These are phyloP conservation scores for Eutrema heterophyllum DNA, from an alignment of 345 rosid genomes.

Conservation along the genomic window DNA sequence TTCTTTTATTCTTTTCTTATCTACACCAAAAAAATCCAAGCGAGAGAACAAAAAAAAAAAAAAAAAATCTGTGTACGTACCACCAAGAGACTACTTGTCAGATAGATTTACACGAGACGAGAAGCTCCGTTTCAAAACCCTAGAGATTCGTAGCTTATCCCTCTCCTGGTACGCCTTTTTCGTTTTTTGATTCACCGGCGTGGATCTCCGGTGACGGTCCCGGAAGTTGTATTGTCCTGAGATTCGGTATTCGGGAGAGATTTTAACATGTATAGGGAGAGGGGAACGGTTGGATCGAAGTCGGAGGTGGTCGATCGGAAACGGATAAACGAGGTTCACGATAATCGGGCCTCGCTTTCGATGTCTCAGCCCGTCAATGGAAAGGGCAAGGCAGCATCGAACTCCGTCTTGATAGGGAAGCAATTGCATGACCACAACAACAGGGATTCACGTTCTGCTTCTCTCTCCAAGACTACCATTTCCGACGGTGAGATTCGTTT, in stretches of 20 bases:
- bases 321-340: constrained; percentile 71
- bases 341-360: constrained; percentile 65
- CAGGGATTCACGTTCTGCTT: constrained; percentile 47
- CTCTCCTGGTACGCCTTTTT: neutral
- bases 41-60: constrained; percentile 3
- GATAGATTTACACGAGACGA: constrained; percentile 9
- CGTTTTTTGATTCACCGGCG: constrained; percentile 2
- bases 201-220: constrained; percentile 16
- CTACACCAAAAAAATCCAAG: neutral
- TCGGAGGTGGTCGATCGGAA: constrained; percentile 80
- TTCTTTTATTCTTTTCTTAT: constrained; percentile 28
- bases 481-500: constrained; percentile 52
- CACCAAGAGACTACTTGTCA: constrained; percentile 14
- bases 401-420: constrained; percentile 49
- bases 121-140: constrained; percentile 24
- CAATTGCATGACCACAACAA: constrained; percentile 40
- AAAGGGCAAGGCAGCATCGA: constrained; percentile 46
- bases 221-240: neutral
- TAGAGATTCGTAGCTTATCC: neutral
- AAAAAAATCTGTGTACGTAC: constrained; percentile 3
- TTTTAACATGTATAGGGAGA: constrained; percentile 33
- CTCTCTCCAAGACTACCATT: constrained; percentile 50
- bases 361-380: constrained; percentile 62
- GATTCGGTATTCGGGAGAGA: neutral
- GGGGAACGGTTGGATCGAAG: constrained; percentile 60